Conservation (phyloP, 192 early-diverging fungal genomes). For the Jimgerdemannia flammicorona region DNA sequence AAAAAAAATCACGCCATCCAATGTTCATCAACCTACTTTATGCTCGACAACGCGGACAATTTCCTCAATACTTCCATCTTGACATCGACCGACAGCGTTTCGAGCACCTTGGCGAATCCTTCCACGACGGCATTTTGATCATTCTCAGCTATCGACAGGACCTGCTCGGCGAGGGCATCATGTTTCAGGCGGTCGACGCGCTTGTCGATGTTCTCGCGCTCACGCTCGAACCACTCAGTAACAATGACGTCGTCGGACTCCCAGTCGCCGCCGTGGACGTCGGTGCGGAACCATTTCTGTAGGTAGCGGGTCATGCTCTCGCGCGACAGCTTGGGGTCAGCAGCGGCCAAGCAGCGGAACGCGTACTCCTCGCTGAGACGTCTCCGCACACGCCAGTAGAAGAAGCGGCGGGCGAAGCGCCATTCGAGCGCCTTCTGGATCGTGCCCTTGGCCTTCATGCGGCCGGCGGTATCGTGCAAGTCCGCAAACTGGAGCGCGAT, state of each 20-base stretch:
- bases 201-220: slow-evolving; percentile 27
- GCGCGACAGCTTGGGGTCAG: slow-evolving; percentile 44
- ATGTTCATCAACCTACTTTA: slow-evolving; percentile 4
- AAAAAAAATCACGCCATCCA: not conserved
- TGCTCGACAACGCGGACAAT: slow-evolving; percentile 9
- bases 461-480: slow-evolving; percentile 92
- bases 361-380: slow-evolving; percentile 79
- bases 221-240: slow-evolving; percentile 59
- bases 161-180: slow-evolving; percentile 22
- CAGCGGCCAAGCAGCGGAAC: slow-evolving; percentile 50
- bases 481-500: slow-evolving; percentile 95
- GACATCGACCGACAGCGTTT: slow-evolving; percentile 20
- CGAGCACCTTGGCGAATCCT: slow-evolving; percentile 27
- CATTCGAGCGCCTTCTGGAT: slow-evolving; percentile 79
- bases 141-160: slow-evolving; percentile 15
- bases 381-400: slow-evolving; percentile 90
- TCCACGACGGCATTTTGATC: slow-evolving; percentile 35
- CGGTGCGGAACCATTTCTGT: slow-evolving; percentile 63
- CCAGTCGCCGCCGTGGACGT: slow-evolving; percentile 36
- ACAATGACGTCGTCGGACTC: slow-evolving; percentile 56
- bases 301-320: slow-evolving; percentile 47
- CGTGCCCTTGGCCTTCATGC: slow-evolving; percentile 94
- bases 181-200: slow-evolving; percentile 27
- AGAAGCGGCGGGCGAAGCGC: slow-evolving; percentile 76
- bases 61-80: slow-evolving; percentile 16